Percentiles rank a stretch among this genome's conserved stretches.
phyloP scores from a whole-genome alignment of 1,139 yeast genomes.

The Hansenula anomala region DNA sequence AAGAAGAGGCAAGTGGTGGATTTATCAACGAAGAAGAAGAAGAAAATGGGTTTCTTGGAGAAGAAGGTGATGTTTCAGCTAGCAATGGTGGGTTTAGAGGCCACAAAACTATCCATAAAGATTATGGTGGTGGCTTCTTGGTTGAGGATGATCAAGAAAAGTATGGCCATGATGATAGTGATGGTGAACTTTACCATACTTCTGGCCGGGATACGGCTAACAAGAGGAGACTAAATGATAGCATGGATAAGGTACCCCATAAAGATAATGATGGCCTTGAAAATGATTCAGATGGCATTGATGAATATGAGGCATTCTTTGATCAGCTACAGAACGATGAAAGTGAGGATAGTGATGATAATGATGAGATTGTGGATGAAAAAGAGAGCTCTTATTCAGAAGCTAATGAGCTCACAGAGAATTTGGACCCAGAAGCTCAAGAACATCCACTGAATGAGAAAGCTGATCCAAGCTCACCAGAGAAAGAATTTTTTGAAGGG shows the following conservation, averaged over 20 bases:
- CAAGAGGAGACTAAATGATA: too few species aligned
- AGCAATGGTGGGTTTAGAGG: too few species aligned
- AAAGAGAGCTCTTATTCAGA: too few species aligned
- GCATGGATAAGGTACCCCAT: background rate
- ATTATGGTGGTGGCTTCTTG: too few species aligned
- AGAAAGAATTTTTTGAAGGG: too few species aligned
- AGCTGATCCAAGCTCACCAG: too few species aligned
- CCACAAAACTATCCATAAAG: too few species aligned
- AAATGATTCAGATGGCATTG: slow-evolving; percentile 2
- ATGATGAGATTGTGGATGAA: background rate
- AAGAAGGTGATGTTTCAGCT: background rate
- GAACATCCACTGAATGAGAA: too few species aligned
- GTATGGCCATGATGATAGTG: slow-evolving; percentile 2
- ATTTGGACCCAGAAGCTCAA: too few species aligned
- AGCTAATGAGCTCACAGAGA: too few species aligned
- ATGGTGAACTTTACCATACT: background rate
- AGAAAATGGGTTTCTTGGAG: background rate
- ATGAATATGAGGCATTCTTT: slow-evolving; percentile 12
- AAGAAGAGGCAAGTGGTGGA: slow-evolving; percentile 3
- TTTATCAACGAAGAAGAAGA: slow-evolving; percentile 6
- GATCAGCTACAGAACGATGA: slow-evolving; percentile 5
- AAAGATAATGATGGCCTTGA: slow-evolving; percentile 2
- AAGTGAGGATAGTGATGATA: background rate
- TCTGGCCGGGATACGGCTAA: too few species aligned
- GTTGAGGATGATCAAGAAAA: too few species aligned